A percentile compares a stretch with the other conserved stretches of the same genome.
phyloP scores from a whole-genome alignment of 2,329 filamentous ascomycete genomes.

The Fusarium pseudonygamai region DNA sequence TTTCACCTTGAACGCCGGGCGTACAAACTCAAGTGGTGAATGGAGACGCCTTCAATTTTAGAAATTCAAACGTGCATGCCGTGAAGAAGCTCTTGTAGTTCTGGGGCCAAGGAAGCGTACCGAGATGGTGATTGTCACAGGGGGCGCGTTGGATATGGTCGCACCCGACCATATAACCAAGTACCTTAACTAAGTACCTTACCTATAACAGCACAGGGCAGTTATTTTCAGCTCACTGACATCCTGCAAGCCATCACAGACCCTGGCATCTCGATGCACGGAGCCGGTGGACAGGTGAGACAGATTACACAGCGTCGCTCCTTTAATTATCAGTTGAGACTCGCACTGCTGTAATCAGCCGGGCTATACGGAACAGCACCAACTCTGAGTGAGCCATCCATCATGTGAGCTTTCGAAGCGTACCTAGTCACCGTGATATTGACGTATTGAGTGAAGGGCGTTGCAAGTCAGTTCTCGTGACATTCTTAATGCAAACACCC shows the following conservation, averaged over 20 bases:
- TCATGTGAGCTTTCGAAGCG: not conserved
- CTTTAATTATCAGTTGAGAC: slow-evolving; percentile 30
- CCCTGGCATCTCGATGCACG: slow-evolving; percentile 8
- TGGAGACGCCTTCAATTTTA: not conserved
- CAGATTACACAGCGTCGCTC: not conserved
- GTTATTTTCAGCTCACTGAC: slow-evolving; percentile 25
- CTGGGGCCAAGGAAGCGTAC: not conserved
- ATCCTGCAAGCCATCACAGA: slow-evolving; percentile 31
- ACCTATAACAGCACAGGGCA: not conserved
- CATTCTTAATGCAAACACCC: slow-evolving; percentile 24
- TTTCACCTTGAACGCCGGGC: not conserved
- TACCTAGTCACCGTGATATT: not conserved
- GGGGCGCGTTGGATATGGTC: not conserved
- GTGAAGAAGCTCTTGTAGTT: not conserved
- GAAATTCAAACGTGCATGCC: not conserved
- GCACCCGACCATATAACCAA: not conserved
- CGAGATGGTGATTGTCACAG: slow-evolving; percentile 1
- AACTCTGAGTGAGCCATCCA: not conserved
- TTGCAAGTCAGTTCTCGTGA: slow-evolving; percentile 20
- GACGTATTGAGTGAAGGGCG: not conserved
- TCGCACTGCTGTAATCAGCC: slow-evolving; percentile 21
- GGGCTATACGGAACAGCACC: not conserved
- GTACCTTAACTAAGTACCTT: not conserved
- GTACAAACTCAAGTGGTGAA: not conserved
- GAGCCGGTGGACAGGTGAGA: not conserved